Conservation (phyloP, 202 grass and related monocot species). For the Setaria italica region DNA sequence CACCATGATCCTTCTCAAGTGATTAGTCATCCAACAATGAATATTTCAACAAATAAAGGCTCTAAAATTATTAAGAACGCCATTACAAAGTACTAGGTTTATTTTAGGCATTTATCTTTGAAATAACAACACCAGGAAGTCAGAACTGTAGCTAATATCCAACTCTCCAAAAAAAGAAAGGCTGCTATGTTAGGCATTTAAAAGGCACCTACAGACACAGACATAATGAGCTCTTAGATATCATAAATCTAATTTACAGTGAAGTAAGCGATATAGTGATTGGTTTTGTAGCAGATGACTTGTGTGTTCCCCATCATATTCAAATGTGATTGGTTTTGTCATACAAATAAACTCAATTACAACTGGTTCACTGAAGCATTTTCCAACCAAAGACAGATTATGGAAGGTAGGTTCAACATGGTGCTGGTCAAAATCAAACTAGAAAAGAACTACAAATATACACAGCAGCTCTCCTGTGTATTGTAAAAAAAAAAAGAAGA, state of each 20-base stretch:
- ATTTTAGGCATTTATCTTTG: not conserved
- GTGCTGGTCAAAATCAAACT: not conserved
- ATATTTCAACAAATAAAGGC: slow-evolving; percentile 9
- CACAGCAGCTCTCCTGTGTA: too few species aligned
- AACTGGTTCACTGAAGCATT: not conserved
- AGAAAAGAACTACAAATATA: too few species aligned
- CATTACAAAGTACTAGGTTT: not conserved
- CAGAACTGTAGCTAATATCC: not conserved
- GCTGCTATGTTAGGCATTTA: not conserved
- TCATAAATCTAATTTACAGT: not conserved
- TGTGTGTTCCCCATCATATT: not conserved
- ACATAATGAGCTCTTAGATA: not conserved
- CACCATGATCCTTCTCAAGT: not conserved
- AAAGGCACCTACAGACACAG: not conserved
- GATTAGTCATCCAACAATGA: not conserved
- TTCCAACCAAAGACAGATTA: not conserved
- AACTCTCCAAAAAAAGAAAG: not conserved
- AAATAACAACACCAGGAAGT: not conserved
- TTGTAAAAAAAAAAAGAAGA: too few species aligned
- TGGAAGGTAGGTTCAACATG: not conserved
- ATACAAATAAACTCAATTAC: not conserved
- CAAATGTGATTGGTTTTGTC: not conserved
- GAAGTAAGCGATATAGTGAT: not conserved
- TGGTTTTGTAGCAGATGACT: not conserved
- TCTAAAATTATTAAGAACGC: not conserved